Evolutionary conservation across 2,329 filamentous ascomycete genomes (phyloP).

Genomic region (Aureobasidium sp.): DNA sequence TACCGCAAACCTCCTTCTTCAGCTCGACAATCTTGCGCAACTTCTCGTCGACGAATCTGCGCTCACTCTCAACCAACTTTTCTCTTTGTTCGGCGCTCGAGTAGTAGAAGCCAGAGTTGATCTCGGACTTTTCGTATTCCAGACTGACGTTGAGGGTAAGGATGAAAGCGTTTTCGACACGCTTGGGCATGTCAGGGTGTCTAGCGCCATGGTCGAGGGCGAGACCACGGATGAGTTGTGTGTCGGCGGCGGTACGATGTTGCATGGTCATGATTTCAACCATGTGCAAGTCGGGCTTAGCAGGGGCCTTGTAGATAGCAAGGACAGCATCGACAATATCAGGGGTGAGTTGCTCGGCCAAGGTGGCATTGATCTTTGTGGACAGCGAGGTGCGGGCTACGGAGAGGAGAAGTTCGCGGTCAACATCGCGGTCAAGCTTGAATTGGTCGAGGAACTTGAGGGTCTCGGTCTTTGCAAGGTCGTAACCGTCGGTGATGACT

Average conservation of each 20-base stretch:
- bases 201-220: conserved; percentile 91
- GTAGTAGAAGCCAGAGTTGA: conserved; percentile 99
- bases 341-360: conserved; percentile 86
- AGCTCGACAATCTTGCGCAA: conserved; percentile 94
- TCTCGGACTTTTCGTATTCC: conserved; percentile 98
- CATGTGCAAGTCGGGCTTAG: conserved; percentile 97
- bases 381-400: conserved; percentile 91
- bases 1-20: conserved; percentile 95
- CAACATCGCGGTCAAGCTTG: conserved; percentile 81
- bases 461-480: conserved; percentile 89
- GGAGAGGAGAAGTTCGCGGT: conserved; percentile 86
- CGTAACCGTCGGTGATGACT: conserved; percentile 95
- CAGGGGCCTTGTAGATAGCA: conserved; percentile 80
- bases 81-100: conserved; percentile 93
- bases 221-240: conserved; percentile 86
- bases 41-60: conserved; percentile 92
- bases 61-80: conserved; percentile 95
- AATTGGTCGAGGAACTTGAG: conserved; percentile 94
- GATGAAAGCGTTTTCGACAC: conserved; percentile 90
- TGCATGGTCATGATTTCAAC: conserved; percentile 99
- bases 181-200: conserved; percentile 97
- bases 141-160: conserved; percentile 92
- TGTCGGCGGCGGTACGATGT: conserved; percentile 91
- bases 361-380: conserved; percentile 84
- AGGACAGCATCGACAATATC: conserved; percentile 95